These are phyloP conservation scores for Botryotinia calthae DNA, from an alignment of 2,329 filamentous ascomycete species.

Conservation along the genomic window DNA sequence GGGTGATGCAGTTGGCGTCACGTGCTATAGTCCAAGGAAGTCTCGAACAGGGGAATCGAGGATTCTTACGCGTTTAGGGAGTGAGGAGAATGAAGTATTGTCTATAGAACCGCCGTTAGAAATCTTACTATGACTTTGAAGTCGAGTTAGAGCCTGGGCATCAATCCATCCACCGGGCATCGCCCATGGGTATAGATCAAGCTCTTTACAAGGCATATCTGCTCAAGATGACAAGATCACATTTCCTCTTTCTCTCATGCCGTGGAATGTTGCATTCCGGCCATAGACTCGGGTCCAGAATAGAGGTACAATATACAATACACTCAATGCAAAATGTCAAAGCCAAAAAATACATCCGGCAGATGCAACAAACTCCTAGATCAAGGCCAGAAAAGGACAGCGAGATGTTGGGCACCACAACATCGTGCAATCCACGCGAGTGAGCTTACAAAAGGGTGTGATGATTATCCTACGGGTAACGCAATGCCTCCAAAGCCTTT, in stretches of 20 bases:
- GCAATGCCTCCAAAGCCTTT: neutral
- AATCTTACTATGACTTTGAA: neutral
- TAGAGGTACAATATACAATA: neutral
- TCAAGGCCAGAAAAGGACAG: constrained; percentile 1
- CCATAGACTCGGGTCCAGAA: constrained; percentile 16
- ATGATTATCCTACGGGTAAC: neutral
- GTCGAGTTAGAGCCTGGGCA: neutral
- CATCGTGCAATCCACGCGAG: constrained; percentile 1
- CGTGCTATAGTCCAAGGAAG: neutral
- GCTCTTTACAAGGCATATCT: constrained; percentile 10
- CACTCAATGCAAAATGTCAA: neutral
- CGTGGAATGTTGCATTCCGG: neutral
- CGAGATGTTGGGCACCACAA: constrained; percentile 17
- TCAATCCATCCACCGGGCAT: neutral
- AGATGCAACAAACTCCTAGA: neutral
- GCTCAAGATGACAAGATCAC: constrained; percentile 16
- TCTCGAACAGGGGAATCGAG: neutral
- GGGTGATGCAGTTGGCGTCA: neutral
- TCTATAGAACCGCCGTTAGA: neutral
- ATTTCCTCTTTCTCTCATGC: constrained; percentile 8
- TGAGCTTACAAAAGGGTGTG: neutral
- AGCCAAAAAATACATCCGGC: neutral
- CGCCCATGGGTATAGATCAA: constrained; percentile 1
- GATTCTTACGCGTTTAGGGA: neutral
- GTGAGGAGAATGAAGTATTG: neutral